phyloP scores from a whole-genome alignment of 2,329 filamentous ascomycete genomes.

The Colletotrichum cordylinicola region DNA sequence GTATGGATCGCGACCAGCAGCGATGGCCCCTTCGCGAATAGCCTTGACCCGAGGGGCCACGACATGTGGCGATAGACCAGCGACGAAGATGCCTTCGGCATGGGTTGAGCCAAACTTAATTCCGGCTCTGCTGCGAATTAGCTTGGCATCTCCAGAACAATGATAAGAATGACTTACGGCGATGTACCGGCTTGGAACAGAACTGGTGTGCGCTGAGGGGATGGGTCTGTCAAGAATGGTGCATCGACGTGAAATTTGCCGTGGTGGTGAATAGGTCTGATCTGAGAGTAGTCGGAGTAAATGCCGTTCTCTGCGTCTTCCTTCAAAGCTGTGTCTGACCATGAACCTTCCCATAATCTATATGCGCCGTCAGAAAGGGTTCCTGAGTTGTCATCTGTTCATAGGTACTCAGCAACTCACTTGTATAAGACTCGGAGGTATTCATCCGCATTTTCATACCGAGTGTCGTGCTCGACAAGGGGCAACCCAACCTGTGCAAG shows the following conservation, averaged over 20 bases:
- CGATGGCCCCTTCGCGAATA: constrained; percentile 56
- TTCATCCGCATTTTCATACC: constrained; percentile 66
- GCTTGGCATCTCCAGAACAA: background rate
- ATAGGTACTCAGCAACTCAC: constrained; percentile 34
- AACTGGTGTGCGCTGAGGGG: constrained; percentile 61
- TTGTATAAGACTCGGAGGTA: constrained; percentile 68
- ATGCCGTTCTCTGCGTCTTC: background rate
- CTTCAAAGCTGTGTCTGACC: background rate
- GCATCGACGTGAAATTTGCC: constrained; percentile 7
- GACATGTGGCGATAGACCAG: constrained; percentile 54
- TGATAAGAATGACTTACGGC: background rate
- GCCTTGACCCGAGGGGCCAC: constrained; percentile 55
- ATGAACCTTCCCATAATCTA: constrained; percentile 7
- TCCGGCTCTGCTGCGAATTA: constrained; percentile 44
- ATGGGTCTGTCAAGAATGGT: constrained; percentile 43
- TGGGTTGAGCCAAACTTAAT: constrained; percentile 61
- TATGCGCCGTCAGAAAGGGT: too few relatives aligned
- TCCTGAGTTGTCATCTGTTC: background rate
- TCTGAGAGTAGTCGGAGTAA: constrained; percentile 1
- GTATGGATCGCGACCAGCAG: constrained; percentile 58
- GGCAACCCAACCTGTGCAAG: constrained; percentile 56
- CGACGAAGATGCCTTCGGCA: constrained; percentile 66
- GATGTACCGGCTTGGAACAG: constrained; percentile 67
- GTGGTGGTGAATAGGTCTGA: constrained; percentile 3
- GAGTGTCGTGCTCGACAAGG: constrained; percentile 64